Evolutionary conservation across 1,284 basidiomycete species (phyloP).

Genomic region (Rhodotorula sp.): DNA sequence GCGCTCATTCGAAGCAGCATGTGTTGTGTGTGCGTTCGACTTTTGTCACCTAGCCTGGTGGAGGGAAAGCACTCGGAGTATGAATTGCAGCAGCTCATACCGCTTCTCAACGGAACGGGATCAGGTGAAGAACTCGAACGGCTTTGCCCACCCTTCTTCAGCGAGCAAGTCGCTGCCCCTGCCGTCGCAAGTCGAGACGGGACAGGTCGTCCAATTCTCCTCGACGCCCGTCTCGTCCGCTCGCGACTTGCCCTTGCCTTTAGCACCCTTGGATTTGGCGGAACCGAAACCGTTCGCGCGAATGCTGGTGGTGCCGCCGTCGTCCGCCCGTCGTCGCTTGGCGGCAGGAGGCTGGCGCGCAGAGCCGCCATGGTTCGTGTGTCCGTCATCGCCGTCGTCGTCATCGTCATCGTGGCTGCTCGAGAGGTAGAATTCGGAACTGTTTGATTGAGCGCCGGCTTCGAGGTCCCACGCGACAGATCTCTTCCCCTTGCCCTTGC

Average conservation of each 20-base stretch:
- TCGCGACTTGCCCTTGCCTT: conserved; percentile 19
- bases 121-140: conserved; percentile 30
- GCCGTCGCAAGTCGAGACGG: conserved; percentile 24
- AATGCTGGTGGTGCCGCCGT: neutral
- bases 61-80: no score
- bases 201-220: conserved; percentile 34
- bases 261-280: conserved; percentile 2
- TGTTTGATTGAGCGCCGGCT: no score
- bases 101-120: neutral
- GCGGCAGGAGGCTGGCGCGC: no score
- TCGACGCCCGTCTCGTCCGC: conserved; percentile 32
- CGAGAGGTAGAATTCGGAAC: no score
- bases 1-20: no score
- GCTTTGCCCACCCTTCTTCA: conserved; percentile 5
- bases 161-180: conserved; percentile 24
- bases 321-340: neutral
- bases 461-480: neutral
- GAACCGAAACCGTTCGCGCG: neutral
- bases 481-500: conserved; percentile 2
- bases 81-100: neutral
- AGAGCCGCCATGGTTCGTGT: neutral
- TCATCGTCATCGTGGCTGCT: conserved; percentile 8
- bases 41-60: no score
- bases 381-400: conserved; percentile 1
- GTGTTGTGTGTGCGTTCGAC: no score